Evolutionary conservation across 2,329 filamentous ascomycete species (phyloP), one percentile per base, ranked within the genome.

Genomic region (Colletotrichum sp.): DNA sequence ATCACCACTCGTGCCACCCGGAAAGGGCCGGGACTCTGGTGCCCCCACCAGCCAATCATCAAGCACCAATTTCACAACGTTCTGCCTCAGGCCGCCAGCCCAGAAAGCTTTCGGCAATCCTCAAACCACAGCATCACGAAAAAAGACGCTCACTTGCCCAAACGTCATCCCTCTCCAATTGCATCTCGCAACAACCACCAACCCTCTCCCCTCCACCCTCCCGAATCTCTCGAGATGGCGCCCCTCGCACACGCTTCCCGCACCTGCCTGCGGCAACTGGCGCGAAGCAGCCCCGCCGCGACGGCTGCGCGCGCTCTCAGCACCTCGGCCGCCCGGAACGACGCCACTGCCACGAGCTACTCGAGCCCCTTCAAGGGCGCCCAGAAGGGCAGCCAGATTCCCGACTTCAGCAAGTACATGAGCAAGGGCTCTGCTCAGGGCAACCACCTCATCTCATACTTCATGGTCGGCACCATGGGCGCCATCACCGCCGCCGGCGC

Each of bases 401-500:
- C 97, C 80, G 93, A 94, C 88, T 98, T 98, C 87, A 92, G 92
- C 86, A 94, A 96, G 85, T 99, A 99, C 90, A 89, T 93, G 87
- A 93, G 91, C 87, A 93, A 92, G 85, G 88, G 89, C 79, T 87
- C 88, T 80, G 89, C 93, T 85, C 91, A 88, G 80, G 89, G 90
- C 83, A 98, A 98, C 88, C 94, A 96, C 89, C 89, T 98, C 80
- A 97, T 98, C 87, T 93, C 93, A 83, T 99, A 99, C 92, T 98
- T 99, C 89, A 98, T 98, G 95, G 97, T 98, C 80, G 97, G 97
- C 82, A 93, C 95, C 72, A 94, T 99, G 91, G 97, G 97, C 84
- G 94, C 97, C 83, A 91, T 98, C 85, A 93, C 94, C 79, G 96
- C 96, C 75, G 94, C 97, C 80, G 96, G 96, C 84, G 97, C 96